A percentile compares a stretch with the other conserved stretches of the same genome.
phyloP scores from a whole-genome alignment of 106 monocot genomes.

The Dioscorea alata region DNA sequence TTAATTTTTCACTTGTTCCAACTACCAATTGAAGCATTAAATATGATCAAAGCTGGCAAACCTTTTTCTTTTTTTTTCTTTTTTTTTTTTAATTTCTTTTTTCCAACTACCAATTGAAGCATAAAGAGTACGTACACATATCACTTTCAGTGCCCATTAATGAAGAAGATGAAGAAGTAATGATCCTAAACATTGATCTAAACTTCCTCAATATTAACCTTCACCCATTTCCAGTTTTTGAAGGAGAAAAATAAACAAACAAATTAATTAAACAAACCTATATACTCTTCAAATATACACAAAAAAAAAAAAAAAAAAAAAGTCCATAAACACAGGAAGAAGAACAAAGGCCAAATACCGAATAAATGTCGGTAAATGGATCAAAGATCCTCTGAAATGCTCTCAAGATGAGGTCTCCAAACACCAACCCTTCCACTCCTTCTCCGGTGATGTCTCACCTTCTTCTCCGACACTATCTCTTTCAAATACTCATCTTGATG shows the following conservation, averaged over 20 bases:
- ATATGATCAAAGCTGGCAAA: too few species aligned
- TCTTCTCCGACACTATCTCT: slow-evolving; percentile 3
- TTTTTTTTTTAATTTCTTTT: too few species aligned
- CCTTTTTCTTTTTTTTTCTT: too few species aligned
- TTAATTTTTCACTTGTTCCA: too few species aligned
- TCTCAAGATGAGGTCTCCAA: slow-evolving; percentile 60
- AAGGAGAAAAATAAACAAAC: not conserved
- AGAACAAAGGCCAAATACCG: too few species aligned
- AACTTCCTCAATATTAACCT: not conserved
- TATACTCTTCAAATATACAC: too few species aligned
- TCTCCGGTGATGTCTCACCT: too few species aligned
- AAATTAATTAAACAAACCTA: not conserved
- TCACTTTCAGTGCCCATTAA: not conserved
- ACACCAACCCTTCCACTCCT: slow-evolving; percentile 10
- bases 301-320: too few species aligned
- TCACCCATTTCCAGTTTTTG: slow-evolving; percentile 2
- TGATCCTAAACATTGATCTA: too few species aligned
- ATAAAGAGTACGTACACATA: not conserved
- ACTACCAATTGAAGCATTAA: too few species aligned
- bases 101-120: not conserved
- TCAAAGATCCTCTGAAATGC: slow-evolving; percentile 46
- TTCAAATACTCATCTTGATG: slow-evolving; percentile 6
- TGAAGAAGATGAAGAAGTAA: too few species aligned
- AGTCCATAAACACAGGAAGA: not conserved
- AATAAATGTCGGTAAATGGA: too few species aligned